phyloP scores from a whole-genome alignment of 768 basidiomycete species.

The Leucosporidium yakuticum region DNA sequence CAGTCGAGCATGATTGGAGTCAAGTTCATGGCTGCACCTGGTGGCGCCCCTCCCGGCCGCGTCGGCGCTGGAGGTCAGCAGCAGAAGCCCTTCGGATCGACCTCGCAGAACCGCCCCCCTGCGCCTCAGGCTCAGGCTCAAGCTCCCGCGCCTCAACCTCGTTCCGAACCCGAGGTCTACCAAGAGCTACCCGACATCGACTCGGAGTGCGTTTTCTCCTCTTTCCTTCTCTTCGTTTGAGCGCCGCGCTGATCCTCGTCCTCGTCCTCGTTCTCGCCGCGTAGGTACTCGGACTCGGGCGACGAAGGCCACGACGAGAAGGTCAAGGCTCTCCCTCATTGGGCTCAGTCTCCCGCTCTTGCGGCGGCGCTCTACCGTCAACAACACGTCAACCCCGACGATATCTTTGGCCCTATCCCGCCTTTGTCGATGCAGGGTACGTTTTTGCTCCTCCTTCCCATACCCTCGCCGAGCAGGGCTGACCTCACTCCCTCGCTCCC shows the following conservation, averaged over 20 bases:
- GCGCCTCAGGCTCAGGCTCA: not conserved
- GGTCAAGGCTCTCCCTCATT: slow-evolving; percentile 64
- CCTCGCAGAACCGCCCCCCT: not conserved
- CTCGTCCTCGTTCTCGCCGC: not conserved
- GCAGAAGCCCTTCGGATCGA: not conserved
- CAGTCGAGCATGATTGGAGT: slow-evolving; percentile 53
- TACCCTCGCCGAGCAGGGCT: no score
- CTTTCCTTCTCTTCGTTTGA: not conserved
- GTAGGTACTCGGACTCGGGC: slow-evolving; percentile 82
- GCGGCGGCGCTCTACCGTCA: slow-evolving; percentile 71
- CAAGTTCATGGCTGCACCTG: slow-evolving; percentile 29
- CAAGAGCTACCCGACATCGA: slow-evolving; percentile 90
- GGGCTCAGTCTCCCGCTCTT: slow-evolving; percentile 88
- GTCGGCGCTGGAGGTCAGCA: not conserved
- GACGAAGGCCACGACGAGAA: slow-evolving; percentile 72
- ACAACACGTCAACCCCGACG: slow-evolving; percentile 65
- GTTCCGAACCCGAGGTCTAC: slow-evolving; percentile 17
- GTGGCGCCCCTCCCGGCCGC: slow-evolving; percentile 6
- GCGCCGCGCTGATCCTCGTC: not conserved
- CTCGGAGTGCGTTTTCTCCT: slow-evolving; percentile 55
- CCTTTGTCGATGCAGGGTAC: slow-evolving; percentile 71
- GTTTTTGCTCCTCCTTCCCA: not conserved
- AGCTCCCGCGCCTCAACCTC: not conserved
- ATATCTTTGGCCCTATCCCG: slow-evolving; percentile 82
- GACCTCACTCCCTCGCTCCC: not conserved